These are phyloP conservation scores for Suillus brevipes DNA, from an alignment of 768 basidiomycete genomes.

Conservation along the genomic window DNA sequence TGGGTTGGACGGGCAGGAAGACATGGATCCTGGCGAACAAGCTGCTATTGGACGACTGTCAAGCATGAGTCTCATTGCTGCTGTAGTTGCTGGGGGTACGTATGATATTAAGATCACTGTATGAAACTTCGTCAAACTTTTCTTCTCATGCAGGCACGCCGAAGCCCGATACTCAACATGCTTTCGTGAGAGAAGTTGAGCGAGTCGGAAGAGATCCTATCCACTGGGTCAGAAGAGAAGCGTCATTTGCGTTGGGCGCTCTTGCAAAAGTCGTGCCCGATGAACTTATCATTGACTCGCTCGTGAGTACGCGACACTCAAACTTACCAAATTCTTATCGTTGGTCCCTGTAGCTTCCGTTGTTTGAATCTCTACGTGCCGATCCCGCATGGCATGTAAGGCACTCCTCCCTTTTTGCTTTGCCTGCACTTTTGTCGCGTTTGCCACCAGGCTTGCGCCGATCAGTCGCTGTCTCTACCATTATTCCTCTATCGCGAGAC, in stretches of 20 bases:
- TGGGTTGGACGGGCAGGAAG: slow-evolving; percentile 26
- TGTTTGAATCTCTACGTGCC: slow-evolving; percentile 67
- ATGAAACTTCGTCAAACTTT: slow-evolving; percentile 10
- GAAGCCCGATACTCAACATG: slow-evolving; percentile 52
- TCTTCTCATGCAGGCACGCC: slow-evolving; percentile 46
- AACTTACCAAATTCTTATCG: slow-evolving; percentile 6
- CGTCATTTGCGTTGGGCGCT: slow-evolving; percentile 84
- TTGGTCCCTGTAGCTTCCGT: slow-evolving; percentile 58
- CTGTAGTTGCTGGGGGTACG: slow-evolving; percentile 77
- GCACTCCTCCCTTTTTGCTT: slow-evolving; percentile 81
- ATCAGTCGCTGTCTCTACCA: slow-evolving; percentile 62
- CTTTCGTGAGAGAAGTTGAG: slow-evolving; percentile 75
- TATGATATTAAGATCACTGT: slow-evolving; percentile 15
- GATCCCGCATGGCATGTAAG: slow-evolving; percentile 83
- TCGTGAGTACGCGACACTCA: slow-evolving; percentile 45
- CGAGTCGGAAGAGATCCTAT: slow-evolving; percentile 63
- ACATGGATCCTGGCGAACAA: slow-evolving; percentile 54
- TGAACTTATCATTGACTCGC: slow-evolving; percentile 61
- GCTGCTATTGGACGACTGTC: slow-evolving; percentile 84
- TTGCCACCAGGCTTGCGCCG: slow-evolving; percentile 59
- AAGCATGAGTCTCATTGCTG: slow-evolving; percentile 92
- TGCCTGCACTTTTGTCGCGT: slow-evolving; percentile 76
- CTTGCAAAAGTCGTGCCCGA: slow-evolving; percentile 85
- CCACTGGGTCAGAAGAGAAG: slow-evolving; percentile 82
- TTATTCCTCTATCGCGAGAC: slow-evolving; percentile 64